phyloP scores from a whole-genome alignment of 2,329 filamentous ascomycete species.

The Diaporthe citrichinensis region DNA sequence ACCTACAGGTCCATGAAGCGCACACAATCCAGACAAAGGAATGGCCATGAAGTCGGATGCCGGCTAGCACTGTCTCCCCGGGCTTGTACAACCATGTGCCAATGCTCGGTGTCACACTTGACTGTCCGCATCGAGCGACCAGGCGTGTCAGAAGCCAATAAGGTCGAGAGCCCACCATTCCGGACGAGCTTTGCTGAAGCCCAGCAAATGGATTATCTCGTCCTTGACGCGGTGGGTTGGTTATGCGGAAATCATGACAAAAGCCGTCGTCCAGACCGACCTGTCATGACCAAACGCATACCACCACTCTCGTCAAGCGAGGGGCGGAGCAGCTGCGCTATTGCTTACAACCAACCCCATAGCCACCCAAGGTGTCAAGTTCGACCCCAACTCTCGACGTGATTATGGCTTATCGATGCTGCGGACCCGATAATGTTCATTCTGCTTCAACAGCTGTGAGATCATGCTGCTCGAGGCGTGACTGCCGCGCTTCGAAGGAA shows the following conservation, averaged over 20 bases:
- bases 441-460: background rate
- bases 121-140: background rate
- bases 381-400: conserved; percentile 5
- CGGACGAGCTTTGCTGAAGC: background rate
- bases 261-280: background rate
- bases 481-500: conserved; percentile 17
- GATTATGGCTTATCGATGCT: conserved; percentile 4
- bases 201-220: conserved; percentile 26
- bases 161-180: background rate
- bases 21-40: background rate
- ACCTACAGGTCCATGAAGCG: background rate
- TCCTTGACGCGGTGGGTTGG: background rate
- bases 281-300: conserved; percentile 2
- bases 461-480: conserved; percentile 8
- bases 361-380: conserved; percentile 17
- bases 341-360: background rate
- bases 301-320: conserved; percentile 15
- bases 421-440: background rate
- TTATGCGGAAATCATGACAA: background rate
- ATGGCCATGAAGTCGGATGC: background rate
- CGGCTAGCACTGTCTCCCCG: background rate
- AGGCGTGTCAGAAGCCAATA: conserved; percentile 1
- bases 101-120: background rate
- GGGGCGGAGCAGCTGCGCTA: conserved; percentile 28
- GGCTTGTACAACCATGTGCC: conserved; percentile 2